Evolutionary conservation across 495 filamentous ascomycete species (phyloP), one percentile per base, ranked within the genome.

Genomic region (Hypoxylon lienhwacheense): DNA sequence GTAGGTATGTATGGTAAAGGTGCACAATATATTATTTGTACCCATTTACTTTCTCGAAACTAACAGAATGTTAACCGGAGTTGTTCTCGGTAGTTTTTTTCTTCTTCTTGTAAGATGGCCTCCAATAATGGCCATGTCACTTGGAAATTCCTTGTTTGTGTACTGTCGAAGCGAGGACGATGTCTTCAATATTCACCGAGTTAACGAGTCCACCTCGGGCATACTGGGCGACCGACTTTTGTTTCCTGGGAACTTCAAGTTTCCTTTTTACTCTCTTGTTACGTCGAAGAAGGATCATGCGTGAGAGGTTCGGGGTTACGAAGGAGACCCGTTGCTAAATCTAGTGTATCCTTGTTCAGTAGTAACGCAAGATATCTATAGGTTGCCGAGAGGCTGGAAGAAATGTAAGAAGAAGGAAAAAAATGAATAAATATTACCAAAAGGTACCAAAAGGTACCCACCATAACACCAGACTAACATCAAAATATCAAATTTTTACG

Each of bases 171-270:
- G 19, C 35, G 32, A 50, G 45, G 26, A 53, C 17, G n/a, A n/a
- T 34, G 36, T 53, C 42, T 49, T 54, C 34, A 4, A 51, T 50
- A 61, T 51, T 55, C 41, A 43, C 51, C 57, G 41, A 43, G 14
- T 26, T 28, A 5, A 45, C 36, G 24, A 11, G 14, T 37, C 25
- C 29, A 17, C 24, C 10, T 50, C 17, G 7, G 12, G 21, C 21
- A 25, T 20, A 16, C 37, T 46, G 22, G 7, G 20, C 28, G 26
- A 28, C 34, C 16, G 12, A 37, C 7, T 15, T 35, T 20, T 25
- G 34, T 51, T 55, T n/a, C n/a, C n/a, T n/a, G n/a, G n/a, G 3
- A 22, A 44, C 26, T 28, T 25, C 20, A 49, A 31, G 15, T 16
- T 31, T 25, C n/a, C 29, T 40, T 47, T 20, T 11, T 11, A 10